Evolutionary conservation across 1,284 basidiomycete genomes (phyloP).

Genomic region (Ustilago esculenta): DNA sequence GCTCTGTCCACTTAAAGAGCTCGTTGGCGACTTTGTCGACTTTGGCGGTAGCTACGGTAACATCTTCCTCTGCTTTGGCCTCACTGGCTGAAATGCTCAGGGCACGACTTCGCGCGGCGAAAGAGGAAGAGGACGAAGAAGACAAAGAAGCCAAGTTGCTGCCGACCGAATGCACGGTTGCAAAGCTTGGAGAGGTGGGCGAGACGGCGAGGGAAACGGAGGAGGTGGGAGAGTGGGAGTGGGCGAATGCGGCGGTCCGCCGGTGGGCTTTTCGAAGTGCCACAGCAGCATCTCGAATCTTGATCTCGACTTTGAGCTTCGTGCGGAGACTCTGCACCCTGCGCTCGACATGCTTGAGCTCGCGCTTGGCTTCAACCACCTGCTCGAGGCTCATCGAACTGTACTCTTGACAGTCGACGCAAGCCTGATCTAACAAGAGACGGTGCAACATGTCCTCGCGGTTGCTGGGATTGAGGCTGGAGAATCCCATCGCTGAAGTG

Average conservation of each 20-base stretch:
- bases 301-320: conserved; percentile 56
- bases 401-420: conserved; percentile 52
- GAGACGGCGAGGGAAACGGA: conserved; percentile 15
- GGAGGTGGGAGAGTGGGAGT: conserved; percentile 23
- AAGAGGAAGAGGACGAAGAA: conserved; percentile 18
- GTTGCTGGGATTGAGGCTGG: conserved; percentile 18
- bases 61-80: conserved; percentile 52
- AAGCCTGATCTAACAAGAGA: conserved; percentile 44
- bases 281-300: conserved; percentile 57
- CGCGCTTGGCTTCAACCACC: conserved; percentile 48
- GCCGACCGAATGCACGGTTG: not conserved
- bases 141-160: conserved; percentile 2
- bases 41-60: conserved; percentile 37
- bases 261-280: conserved; percentile 52
- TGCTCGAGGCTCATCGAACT: conserved; percentile 45
- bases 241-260: conserved; percentile 32
- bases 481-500: conserved; percentile 21
- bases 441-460: conserved; percentile 47
- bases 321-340: conserved; percentile 35
- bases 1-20: conserved; percentile 43
- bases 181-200: conserved; percentile 22
- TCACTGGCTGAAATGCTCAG: conserved; percentile 44
- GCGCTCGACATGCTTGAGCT: conserved; percentile 49
- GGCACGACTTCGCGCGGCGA: conserved; percentile 21
- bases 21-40: conserved; percentile 52